phyloP scores from a whole-genome alignment of 768 basidiomycete genomes.

The Boletus subcaerulescens region DNA sequence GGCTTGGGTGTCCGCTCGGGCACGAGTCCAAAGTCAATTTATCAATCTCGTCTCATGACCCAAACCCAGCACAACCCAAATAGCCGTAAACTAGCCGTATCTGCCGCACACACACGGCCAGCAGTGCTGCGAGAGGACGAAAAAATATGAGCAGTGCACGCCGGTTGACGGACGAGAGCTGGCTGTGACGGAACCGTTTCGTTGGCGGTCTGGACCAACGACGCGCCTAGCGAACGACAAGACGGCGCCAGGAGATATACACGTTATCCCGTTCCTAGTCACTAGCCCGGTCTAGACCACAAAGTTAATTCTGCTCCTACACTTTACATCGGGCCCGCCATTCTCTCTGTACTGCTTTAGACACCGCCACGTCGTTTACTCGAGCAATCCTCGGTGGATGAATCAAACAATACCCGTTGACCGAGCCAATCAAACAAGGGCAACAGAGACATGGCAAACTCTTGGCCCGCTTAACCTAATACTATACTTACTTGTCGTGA shows the following conservation, averaged over 20 bases:
- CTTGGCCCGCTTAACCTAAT: no score
- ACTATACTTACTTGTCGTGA: background rate
- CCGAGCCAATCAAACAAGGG: no score
- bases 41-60: conserved; percentile 19
- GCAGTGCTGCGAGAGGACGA: background rate
- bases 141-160: background rate
- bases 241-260: conserved; percentile 20
- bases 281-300: conserved; percentile 16
- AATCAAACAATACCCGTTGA: no score
- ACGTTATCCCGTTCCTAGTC: conserved; percentile 17
- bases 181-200: conserved; percentile 20
- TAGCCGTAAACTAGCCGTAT: conserved; percentile 23
- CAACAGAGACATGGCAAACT: no score
- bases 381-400: no score
- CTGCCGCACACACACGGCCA: background rate
- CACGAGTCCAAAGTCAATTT: conserved; percentile 22
- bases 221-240: conserved; percentile 18
- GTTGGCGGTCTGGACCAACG: conserved; percentile 25
- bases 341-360: no score
- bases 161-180: conserved; percentile 11
- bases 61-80: conserved; percentile 24
- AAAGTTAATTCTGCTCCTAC: no score
- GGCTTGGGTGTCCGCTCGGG: conserved; percentile 9
- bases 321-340: background rate
- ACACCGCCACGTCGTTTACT: no score